Evolutionary conservation across 495 filamentous ascomycete species (phyloP).

Genomic region (Aspergillus ostianus): DNA sequence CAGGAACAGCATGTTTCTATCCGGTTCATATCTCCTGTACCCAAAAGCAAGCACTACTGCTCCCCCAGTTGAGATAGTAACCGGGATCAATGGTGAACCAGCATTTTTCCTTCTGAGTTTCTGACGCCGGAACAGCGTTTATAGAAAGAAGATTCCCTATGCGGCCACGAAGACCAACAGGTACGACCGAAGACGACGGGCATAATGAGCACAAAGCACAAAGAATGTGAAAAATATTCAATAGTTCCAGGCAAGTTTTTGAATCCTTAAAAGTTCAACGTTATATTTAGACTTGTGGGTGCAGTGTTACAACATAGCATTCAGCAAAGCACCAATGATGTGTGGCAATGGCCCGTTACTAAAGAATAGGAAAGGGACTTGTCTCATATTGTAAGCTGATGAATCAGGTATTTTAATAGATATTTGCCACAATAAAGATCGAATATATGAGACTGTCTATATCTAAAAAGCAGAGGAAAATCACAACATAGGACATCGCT

Average conservation of each 20-base stretch:
- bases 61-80: not conserved
- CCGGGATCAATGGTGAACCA: not conserved
- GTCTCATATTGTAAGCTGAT: too few species aligned
- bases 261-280: too few species aligned
- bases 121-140: not conserved
- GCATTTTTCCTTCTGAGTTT: not conserved
- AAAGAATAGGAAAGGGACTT: too few species aligned
- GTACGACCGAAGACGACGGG: too few species aligned
- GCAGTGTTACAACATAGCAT: not conserved
- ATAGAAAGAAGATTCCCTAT: constrained; percentile 17
- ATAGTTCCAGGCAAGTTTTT: too few species aligned
- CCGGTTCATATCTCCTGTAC: not conserved
- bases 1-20: not conserved
- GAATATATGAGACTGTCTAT: too few species aligned
- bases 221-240: not conserved
- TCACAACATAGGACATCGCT: too few species aligned
- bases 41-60: not conserved
- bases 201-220: too few species aligned
- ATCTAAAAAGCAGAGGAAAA: too few species aligned
- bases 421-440: too few species aligned
- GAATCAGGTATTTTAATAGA: too few species aligned
- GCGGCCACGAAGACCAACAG: constrained; percentile 20
- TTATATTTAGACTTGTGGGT: too few species aligned
- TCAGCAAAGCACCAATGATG: not conserved
- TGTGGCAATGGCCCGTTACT: not conserved